These are phyloP conservation scores for Nemania bipapillata DNA, from an alignment of 2,329 filamentous ascomycete genomes.

Conservation along the genomic window DNA sequence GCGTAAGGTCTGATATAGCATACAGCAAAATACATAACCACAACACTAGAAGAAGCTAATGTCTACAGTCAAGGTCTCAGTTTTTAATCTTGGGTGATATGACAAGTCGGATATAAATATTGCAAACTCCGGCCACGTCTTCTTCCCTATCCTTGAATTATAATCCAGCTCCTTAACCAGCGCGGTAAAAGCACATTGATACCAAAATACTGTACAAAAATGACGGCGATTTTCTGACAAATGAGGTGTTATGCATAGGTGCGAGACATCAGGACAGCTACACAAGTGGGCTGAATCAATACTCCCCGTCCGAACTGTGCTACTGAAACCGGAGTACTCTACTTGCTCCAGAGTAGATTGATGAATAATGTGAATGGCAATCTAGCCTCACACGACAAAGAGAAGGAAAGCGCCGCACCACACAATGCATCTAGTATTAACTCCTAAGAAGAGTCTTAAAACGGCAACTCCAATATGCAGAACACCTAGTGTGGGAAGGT, in stretches of 20 bases:
- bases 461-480: constrained; percentile 13
- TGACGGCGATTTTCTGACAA: constrained; percentile 5
- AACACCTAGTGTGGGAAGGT: constrained; percentile 11
- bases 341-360: neutral
- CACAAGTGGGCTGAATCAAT: neutral
- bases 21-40: constrained; percentile 11
- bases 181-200: constrained; percentile 4
- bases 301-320: neutral
- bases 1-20: neutral
- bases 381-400: neutral
- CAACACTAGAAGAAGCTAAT: neutral
- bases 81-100: neutral
- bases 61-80: neutral
- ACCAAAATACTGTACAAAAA: constrained; percentile 11
- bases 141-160: constrained; percentile 12
- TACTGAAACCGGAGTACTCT: neutral
- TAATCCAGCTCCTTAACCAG: neutral
- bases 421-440: constrained; percentile 25
- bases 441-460: constrained; percentile 5
- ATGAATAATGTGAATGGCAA: neutral
- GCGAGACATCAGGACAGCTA: constrained; percentile 1
- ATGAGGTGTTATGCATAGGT: constrained; percentile 3
- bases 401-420: neutral
- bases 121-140: constrained; percentile 26
- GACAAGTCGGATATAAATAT: constrained; percentile 21